These are phyloP conservation scores for Klebsormidium nitens DNA, from an alignment of 139 green algal genomes.

Conservation along the genomic window DNA sequence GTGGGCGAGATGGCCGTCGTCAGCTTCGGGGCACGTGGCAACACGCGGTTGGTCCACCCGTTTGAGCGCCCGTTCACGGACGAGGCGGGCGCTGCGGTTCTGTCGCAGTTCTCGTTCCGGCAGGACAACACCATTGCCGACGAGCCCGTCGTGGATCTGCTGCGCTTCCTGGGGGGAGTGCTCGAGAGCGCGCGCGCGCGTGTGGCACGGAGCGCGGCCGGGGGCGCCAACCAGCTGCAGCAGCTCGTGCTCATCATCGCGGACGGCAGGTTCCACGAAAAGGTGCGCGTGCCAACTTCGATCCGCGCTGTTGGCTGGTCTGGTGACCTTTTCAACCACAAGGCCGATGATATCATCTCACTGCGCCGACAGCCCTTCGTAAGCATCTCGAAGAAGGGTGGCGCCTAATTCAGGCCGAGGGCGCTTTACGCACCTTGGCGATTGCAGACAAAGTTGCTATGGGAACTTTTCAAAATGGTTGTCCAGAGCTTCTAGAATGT, in stretches of 20 bases:
- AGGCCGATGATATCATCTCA: no score
- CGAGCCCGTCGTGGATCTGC: slow-evolving; percentile 77
- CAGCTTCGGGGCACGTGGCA: slow-evolving; percentile 72
- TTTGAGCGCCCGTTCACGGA: slow-evolving; percentile 82
- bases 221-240: slow-evolving; percentile 49
- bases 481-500: no score
- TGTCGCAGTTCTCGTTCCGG: slow-evolving; percentile 43
- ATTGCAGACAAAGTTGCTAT: no score
- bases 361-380: no score
- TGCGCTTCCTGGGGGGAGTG: slow-evolving; percentile 63
- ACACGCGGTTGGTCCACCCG: slow-evolving; percentile 68
- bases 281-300: no score
- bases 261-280: slow-evolving; percentile 96
- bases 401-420: no score
- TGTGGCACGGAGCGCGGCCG: not conserved
- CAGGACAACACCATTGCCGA: slow-evolving; percentile 95
- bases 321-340: no score
- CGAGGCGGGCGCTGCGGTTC: slow-evolving; percentile 56
- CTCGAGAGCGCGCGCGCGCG: slow-evolving; percentile 57
- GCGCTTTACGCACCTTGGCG: no score
- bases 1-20: slow-evolving; percentile 87
- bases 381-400: no score
- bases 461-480: no score
- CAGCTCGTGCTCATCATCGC: slow-evolving; percentile 96
- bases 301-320: no score